A percentile compares a stretch with the other conserved stretches of the same genome.
Evolutionary conservation across 139 green algal genomes (phyloP).

Genomic region (Asterochloris erici): DNA sequence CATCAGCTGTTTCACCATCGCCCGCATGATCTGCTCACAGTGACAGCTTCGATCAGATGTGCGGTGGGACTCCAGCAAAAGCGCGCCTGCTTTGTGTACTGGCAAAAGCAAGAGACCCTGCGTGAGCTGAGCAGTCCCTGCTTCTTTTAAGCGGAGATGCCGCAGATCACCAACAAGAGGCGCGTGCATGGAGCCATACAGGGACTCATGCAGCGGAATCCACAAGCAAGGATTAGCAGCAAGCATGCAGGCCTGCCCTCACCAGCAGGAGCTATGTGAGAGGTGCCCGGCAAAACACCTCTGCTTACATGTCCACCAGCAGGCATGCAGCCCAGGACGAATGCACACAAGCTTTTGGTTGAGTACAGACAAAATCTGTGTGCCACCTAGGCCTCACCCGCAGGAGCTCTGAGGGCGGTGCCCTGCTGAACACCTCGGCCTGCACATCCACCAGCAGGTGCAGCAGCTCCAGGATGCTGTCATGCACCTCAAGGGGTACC

Average conservation of each 20-base stretch:
- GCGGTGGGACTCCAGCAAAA: neutral
- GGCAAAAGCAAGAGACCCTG: neutral
- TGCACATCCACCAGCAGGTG: neutral
- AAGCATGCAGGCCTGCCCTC: too few relatives aligned
- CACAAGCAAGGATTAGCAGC: too few relatives aligned
- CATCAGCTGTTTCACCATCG: slow-evolving; percentile 11
- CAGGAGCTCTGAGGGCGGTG: neutral
- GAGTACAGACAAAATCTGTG: neutral
- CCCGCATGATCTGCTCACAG: slow-evolving; percentile 5
- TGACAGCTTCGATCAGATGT: neutral
- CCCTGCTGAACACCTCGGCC: neutral
- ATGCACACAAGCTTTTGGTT: neutral
- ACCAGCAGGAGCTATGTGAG: neutral
- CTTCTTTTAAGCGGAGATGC: neutral
- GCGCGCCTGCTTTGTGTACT: neutral
- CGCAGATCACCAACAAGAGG: neutral
- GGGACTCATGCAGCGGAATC: too few relatives aligned
- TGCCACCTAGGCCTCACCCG: neutral
- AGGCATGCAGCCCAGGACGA: neutral
- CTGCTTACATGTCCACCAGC: neutral
- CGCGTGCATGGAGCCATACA: too few relatives aligned
- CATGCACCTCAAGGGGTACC: neutral
- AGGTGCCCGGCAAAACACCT: neutral
- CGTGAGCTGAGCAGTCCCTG: neutral
- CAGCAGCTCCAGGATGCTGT: neutral